Percentiles rank a stretch among this genome's conserved stretches.
These are phyloP conservation scores for Yueomyces sp. DNA, from an alignment of 805 yeast genomes.

Conservation along the genomic window DNA sequence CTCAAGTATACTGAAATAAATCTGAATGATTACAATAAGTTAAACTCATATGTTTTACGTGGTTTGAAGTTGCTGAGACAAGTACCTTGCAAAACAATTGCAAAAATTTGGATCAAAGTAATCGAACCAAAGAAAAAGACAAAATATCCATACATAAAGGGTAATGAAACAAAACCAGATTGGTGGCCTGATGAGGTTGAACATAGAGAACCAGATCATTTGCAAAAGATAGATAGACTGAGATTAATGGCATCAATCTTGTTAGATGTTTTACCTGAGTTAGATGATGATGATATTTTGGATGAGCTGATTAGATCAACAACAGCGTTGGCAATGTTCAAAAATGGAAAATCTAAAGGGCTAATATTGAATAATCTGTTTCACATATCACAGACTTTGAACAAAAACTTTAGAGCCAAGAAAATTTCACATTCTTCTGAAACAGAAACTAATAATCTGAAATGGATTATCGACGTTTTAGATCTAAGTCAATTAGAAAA, in stretches of 20 bases:
- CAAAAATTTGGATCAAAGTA: constrained; percentile 53
- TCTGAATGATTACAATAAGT: constrained; percentile 1
- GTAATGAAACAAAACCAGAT: constrained; percentile 35
- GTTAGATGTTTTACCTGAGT: constrained; percentile 8
- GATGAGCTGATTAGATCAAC: constrained; percentile 8
- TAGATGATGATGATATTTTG: constrained; percentile 4
- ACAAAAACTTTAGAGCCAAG: background rate
- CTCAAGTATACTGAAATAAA: background rate
- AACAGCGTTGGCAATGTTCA: constrained; percentile 7
- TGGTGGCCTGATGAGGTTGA: constrained; percentile 60
- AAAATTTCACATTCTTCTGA: background rate
- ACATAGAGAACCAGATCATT: constrained; percentile 66
- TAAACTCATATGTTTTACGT: constrained; percentile 5
- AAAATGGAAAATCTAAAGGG: constrained; percentile 6
- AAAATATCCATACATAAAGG: constrained; percentile 44
- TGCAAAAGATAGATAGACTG: constrained; percentile 44
- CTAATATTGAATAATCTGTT: constrained; percentile 7
- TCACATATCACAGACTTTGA: constrained; percentile 3
- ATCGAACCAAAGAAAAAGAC: constrained; percentile 59
- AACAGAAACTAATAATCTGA: background rate
- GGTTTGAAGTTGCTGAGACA: constrained; percentile 34
- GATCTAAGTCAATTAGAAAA: background rate
- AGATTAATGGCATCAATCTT: constrained; percentile 32
- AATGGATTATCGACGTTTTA: background rate
- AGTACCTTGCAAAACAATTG: constrained; percentile 42